Percentiles rank a stretch among this genome's conserved stretches.
Evolutionary conservation across 225 moss, liverwort and hornwort species (phyloP).

Genomic region (Polytrichum commune): DNA sequence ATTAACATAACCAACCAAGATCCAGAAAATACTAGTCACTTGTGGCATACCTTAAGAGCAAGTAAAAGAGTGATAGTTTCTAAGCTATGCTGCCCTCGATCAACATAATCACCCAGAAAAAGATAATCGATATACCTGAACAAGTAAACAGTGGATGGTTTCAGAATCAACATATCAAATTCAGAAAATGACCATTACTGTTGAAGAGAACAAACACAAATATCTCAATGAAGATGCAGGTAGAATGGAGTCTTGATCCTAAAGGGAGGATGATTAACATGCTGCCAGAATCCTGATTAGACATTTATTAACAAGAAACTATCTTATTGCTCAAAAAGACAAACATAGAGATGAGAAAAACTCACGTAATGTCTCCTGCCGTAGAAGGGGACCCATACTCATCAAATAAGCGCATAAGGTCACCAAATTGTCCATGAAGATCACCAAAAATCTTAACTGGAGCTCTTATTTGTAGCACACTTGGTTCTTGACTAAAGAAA

Average conservation of each 20-base stretch:
- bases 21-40: conserved; percentile 26
- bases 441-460: conserved; percentile 90
- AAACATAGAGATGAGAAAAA: too few species aligned
- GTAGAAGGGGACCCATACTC: conserved; percentile 93
- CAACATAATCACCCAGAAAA: conserved; percentile 82
- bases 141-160: neutral
- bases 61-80: conserved; percentile 84
- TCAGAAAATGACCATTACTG: too few species aligned
- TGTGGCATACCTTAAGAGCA: conserved; percentile 58
- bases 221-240: too few species aligned
- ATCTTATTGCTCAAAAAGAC: too few species aligned
- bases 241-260: too few species aligned
- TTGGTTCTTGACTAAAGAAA: conserved; percentile 68
- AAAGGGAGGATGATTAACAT: too few species aligned
- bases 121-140: conserved; percentile 86
- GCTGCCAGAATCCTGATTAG: too few species aligned
- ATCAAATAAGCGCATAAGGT: conserved; percentile 78
- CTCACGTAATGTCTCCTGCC: conserved; percentile 78
- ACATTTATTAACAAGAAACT: too few species aligned
- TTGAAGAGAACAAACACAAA: too few species aligned
- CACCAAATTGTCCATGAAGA: conserved; percentile 85
- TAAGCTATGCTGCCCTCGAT: conserved; percentile 85
- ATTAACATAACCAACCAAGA: conserved; percentile 85
- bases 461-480: conserved; percentile 79
- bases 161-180: too few species aligned